phyloP scores from a whole-genome alignment of 129 eudicot genomes.

The Lonicera japonica region DNA sequence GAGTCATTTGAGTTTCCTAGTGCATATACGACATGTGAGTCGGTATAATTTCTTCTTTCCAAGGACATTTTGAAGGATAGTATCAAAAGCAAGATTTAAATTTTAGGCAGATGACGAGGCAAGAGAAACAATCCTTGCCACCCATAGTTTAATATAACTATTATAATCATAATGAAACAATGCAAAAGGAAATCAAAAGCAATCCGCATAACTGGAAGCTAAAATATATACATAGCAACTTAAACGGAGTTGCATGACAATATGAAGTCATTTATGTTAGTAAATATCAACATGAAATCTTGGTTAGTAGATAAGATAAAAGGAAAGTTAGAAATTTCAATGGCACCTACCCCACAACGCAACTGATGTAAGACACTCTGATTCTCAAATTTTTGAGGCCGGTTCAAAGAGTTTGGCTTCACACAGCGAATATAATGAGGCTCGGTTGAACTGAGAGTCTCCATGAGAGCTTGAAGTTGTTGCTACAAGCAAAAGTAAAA shows the following conservation, averaged over 20 bases:
- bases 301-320: background rate
- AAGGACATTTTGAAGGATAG: background rate
- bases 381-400: conserved; percentile 77
- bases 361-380: conserved; percentile 84
- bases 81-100: too few species aligned
- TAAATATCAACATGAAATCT: background rate
- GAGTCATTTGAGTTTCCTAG: background rate
- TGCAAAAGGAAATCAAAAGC: background rate
- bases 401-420: conserved; percentile 87
- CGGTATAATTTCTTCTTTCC: background rate
- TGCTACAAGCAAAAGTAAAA: conserved; percentile 46
- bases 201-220: background rate
- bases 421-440: conserved; percentile 94
- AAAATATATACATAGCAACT: background rate
- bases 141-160: background rate
- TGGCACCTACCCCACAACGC: conserved; percentile 94
- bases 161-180: background rate
- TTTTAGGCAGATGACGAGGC: too few species aligned
- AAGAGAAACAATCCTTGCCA: background rate
- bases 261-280: too few species aligned
- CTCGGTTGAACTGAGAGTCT: conserved; percentile 88
- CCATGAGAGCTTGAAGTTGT: conserved; percentile 99
- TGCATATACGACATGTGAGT: background rate
- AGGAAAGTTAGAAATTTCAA: conserved; percentile 3
- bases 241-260: background rate